A percentile compares a stretch with the other conserved stretches of the same genome.
Evolutionary conservation across 2,329 filamentous ascomycete genomes (phyloP).

Genomic region (Cercospora zeina): DNA sequence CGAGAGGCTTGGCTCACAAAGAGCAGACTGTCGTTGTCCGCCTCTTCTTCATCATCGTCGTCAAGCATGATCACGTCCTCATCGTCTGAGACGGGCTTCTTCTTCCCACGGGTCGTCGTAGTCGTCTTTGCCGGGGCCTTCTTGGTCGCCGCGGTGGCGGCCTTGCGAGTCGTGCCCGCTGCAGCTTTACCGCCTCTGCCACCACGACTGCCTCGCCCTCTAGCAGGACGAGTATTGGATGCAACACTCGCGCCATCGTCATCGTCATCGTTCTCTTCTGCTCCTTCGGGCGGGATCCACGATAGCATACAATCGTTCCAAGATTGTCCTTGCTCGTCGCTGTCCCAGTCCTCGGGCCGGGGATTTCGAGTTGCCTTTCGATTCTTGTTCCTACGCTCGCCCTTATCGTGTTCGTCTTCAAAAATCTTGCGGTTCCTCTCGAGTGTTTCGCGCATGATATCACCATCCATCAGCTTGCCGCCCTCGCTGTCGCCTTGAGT

Average conservation of each 20-base stretch:
- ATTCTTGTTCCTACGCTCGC: constrained; percentile 58
- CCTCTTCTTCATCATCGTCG: constrained; percentile 51
- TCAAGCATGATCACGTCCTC: constrained; percentile 46
- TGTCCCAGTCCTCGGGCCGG: constrained; percentile 80
- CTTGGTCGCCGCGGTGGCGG: constrained; percentile 41
- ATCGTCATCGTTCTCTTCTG: constrained; percentile 49
- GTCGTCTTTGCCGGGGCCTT: constrained; percentile 41
- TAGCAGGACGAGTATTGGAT: constrained; percentile 25
- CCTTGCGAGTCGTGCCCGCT: constrained; percentile 45
- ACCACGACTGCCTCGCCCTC: constrained; percentile 52
- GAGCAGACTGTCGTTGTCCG: constrained; percentile 38
- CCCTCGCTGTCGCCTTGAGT: constrained; percentile 66
- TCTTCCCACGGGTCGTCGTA: constrained; percentile 42
- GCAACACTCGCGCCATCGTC: constrained; percentile 39
- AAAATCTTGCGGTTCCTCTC: constrained; percentile 54
- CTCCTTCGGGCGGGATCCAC: constrained; percentile 56
- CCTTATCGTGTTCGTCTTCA: constrained; percentile 71
- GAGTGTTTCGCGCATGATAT: constrained; percentile 63
- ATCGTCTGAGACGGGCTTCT: constrained; percentile 45
- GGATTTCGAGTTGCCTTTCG: constrained; percentile 55
- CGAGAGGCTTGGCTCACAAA: constrained; percentile 43
- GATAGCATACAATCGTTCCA: constrained; percentile 76
- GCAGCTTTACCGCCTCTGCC: constrained; percentile 45
- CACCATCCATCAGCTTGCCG: constrained; percentile 54
- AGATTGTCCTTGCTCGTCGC: constrained; percentile 73